Evolutionary conservation across 2,329 filamentous ascomycete genomes (phyloP), one percentile per base, ranked within the genome.

Genomic region (Ceratocystis lukuohia): DNA sequence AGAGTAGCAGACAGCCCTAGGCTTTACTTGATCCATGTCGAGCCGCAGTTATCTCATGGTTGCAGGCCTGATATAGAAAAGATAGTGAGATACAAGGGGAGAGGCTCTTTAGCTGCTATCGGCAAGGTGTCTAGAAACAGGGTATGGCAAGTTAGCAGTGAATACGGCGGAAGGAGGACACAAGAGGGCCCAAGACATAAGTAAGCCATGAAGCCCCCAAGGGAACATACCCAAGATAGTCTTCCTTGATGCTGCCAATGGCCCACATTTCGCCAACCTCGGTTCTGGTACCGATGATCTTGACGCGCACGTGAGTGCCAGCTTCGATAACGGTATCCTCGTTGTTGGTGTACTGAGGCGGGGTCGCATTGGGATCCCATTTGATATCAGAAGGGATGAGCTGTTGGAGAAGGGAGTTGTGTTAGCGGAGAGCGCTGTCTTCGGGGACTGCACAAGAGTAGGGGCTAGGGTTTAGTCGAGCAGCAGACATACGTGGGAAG

Each of bases 191-290:
- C 15, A 46, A 28, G 15, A 30, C 10, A 10, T 12, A 28, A n/a
- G 7, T 12, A 28, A n/a, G 7, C 25, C 6, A 37, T 17, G 20
- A 15, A 17, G 15, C 22, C 10, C 1, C 5, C 37, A 33, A 25
- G 44, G 56, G 15, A 20, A n/a, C 66, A 56, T 67, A 87, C 85
- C 85, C 85, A 50, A 88, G 80, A 72, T 86, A 88, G 73, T 88
- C 85, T 74, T 88, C 93, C 77, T 96, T 96, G 79, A 99, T 96
- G 71, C 91, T 97, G 68, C 92, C 94, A 75, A 99, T 96, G 46
- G 93, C 94, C 82, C 89, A 96, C 84, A 99, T 96, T 74, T 90
- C 88, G 69, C 90, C 91, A 64, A 97, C 90, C 75, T 97, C 94
- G 70, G 89, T 92, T 76, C 95, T 85, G 63, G 93, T 89, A 76